phyloP scores from a whole-genome alignment of 176 grass and related monocot species.

The Stipa capillata region DNA sequence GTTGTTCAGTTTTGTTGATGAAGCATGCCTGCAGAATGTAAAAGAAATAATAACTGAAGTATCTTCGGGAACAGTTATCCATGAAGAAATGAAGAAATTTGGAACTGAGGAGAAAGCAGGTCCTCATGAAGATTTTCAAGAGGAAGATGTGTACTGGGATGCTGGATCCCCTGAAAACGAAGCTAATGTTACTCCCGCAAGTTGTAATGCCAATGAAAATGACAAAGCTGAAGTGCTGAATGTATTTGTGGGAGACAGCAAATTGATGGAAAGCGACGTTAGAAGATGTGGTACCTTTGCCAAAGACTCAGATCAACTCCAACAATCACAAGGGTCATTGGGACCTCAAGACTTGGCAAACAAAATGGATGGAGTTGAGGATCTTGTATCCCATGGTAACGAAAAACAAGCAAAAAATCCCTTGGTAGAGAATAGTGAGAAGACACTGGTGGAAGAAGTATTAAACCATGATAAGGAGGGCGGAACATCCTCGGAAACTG shows the following conservation, averaged over 20 bases:
- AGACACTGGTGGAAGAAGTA: conserved; percentile 11
- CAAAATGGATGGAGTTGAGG: background rate
- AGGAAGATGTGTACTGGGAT: conserved; percentile 19
- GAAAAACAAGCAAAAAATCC: conserved; percentile 13
- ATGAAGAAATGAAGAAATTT: conserved; percentile 13
- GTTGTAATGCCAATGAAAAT: conserved; percentile 10
- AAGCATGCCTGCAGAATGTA: conserved; percentile 26
- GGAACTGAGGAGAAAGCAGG: conserved; percentile 14
- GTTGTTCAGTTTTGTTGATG: conserved; percentile 13
- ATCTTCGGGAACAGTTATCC: background rate
- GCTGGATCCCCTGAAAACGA: conserved; percentile 21
- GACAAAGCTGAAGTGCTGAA: conserved; percentile 7
- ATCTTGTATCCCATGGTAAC: background rate
- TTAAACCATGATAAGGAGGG: conserved; percentile 17
- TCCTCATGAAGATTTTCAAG: conserved; percentile 12
- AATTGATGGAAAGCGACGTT: conserved; percentile 16
- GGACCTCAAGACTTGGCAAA: conserved; percentile 26
- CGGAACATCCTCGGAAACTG: background rate
- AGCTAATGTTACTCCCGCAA: conserved; percentile 14
- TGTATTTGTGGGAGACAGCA: background rate
- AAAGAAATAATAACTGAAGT: conserved; percentile 17
- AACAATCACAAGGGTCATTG: conserved; percentile 23
- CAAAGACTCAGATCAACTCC: conserved; percentile 12
- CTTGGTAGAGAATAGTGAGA: conserved; percentile 21
- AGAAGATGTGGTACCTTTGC: conserved; percentile 9